These are phyloP conservation scores for Aspergillus candidus DNA, from an alignment of 2,329 filamentous ascomycete genomes.

Conservation along the genomic window DNA sequence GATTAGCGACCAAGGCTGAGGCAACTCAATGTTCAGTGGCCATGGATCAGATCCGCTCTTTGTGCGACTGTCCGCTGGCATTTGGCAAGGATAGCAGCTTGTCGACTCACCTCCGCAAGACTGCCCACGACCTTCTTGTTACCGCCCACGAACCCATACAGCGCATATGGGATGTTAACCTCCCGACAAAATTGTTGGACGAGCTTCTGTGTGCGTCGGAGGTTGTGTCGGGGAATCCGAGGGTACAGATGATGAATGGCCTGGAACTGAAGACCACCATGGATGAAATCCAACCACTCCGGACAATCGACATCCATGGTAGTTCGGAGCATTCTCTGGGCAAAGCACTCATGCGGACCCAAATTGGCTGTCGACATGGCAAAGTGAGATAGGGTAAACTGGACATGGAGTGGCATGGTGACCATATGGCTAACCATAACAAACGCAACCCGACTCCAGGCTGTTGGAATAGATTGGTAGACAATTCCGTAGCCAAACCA, in stretches of 20 bases:
- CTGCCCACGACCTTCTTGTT: slow-evolving; percentile 69
- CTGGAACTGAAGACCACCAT: slow-evolving; percentile 83
- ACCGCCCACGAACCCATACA: slow-evolving; percentile 74
- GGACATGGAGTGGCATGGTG: slow-evolving; percentile 73
- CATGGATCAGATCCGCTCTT: too few species aligned
- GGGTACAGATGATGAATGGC: slow-evolving; percentile 79
- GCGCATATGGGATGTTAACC: slow-evolving; percentile 72
- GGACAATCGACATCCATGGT: slow-evolving; percentile 91
- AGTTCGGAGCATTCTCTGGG: slow-evolving; percentile 80
- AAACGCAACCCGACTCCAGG: slow-evolving; percentile 62
- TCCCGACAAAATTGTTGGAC: slow-evolving; percentile 75
- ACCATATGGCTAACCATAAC: slow-evolving; percentile 72
- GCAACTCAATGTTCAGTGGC: too few species aligned
- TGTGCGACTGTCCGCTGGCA: slow-evolving; percentile 49
- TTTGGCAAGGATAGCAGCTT: slow-evolving; percentile 66
- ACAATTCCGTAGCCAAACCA: slow-evolving; percentile 76
- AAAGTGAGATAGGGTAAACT: slow-evolving; percentile 89
- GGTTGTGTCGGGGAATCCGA: slow-evolving; percentile 73
- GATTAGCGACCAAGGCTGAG: too few species aligned
- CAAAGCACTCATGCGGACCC: slow-evolving; percentile 73
- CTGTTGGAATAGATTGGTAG: slow-evolving; percentile 63
- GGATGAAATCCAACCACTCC: slow-evolving; percentile 77
- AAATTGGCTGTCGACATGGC: slow-evolving; percentile 85
- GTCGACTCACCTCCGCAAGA: slow-evolving; percentile 66
- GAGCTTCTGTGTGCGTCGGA: slow-evolving; percentile 64